Evolutionary conservation across 345 rosid species (phyloP).

Genomic region (Eucalyptus pauciflora): DNA sequence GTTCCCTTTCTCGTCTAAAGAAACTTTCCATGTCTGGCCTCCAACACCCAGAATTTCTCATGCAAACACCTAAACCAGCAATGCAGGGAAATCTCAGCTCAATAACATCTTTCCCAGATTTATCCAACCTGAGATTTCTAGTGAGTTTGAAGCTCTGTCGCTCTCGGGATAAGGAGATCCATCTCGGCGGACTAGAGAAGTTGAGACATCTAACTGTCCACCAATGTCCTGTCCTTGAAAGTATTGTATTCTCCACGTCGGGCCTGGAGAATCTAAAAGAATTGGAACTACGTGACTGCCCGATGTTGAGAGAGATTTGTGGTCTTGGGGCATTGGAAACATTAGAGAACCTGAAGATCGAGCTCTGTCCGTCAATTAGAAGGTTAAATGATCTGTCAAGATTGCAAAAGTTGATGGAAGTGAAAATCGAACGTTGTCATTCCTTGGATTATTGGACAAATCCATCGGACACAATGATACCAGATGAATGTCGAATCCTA

Average conservation of each 20-base stretch:
- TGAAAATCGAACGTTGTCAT: background rate
- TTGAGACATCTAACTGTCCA: background rate
- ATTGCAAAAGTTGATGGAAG: background rate
- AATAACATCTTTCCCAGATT: background rate
- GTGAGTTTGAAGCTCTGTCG: background rate
- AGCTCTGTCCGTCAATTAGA: background rate
- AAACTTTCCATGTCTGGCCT: background rate
- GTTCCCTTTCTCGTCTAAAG: background rate
- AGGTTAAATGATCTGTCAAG: background rate
- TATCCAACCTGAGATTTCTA: background rate
- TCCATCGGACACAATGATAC: background rate
- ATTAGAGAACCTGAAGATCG: background rate
- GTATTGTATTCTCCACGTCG: background rate
- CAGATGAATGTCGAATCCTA: background rate
- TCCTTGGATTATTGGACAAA: background rate
- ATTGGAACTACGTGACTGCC: background rate
- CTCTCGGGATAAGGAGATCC: background rate
- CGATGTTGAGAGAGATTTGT: background rate
- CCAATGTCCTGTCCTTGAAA: background rate
- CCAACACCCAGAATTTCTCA: background rate
- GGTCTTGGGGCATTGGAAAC: background rate
- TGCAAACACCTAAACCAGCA: background rate
- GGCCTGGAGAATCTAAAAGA: background rate
- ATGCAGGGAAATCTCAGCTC: background rate
- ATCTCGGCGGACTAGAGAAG: background rate